A percentile compares a stretch with the other conserved stretches of the same genome.
phyloP scores from a whole-genome alignment of 1,284 basidiomycete genomes.

The Pseudozyma tsukubaensis region DNA sequence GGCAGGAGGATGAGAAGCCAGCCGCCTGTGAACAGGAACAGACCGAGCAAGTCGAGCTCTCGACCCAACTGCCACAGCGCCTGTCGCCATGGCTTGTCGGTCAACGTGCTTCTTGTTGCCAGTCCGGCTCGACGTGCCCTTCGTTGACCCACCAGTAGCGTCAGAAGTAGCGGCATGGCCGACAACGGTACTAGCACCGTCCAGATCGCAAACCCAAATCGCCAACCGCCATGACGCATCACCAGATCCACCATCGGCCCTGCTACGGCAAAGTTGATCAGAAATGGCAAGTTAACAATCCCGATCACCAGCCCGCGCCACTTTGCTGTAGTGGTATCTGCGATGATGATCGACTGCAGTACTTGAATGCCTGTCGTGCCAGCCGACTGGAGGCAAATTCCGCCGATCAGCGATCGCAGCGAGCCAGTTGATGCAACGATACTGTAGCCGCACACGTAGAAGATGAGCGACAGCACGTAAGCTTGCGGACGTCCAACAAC shows the following conservation, averaged over 20 bases:
- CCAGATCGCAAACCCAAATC: conserved; percentile 79
- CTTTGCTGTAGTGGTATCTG: conserved; percentile 81
- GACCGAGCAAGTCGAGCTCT: conserved; percentile 77
- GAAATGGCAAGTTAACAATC: conserved; percentile 75
- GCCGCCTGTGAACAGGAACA: conserved; percentile 76
- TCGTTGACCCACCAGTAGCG: conserved; percentile 60
- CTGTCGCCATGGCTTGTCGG: conserved; percentile 37
- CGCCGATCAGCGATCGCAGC: conserved; percentile 73
- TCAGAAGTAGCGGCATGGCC: conserved; percentile 61
- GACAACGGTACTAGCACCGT: conserved; percentile 60
- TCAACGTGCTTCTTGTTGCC: conserved; percentile 35
- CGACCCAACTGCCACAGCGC: conserved; percentile 56
- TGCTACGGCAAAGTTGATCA: conserved; percentile 74
- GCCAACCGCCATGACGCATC: conserved; percentile 74
- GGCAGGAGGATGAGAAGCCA: conserved; percentile 76
- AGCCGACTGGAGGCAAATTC: conserved; percentile 72
- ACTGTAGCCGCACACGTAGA: conserved; percentile 74
- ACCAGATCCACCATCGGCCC: conserved; percentile 77
- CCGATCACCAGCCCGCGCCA: conserved; percentile 80
- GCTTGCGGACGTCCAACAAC: conserved; percentile 73
- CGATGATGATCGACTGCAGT: conserved; percentile 72
- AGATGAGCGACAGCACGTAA: conserved; percentile 73
- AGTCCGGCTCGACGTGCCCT: conserved; percentile 53
- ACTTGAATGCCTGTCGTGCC: conserved; percentile 69
- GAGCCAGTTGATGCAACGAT: conserved; percentile 77